A percentile compares a stretch with the other conserved stretches of the same genome.
Conservation (phyloP, 768 basidiomycete genomes). For the Boletus eberwhitei region DNA sequence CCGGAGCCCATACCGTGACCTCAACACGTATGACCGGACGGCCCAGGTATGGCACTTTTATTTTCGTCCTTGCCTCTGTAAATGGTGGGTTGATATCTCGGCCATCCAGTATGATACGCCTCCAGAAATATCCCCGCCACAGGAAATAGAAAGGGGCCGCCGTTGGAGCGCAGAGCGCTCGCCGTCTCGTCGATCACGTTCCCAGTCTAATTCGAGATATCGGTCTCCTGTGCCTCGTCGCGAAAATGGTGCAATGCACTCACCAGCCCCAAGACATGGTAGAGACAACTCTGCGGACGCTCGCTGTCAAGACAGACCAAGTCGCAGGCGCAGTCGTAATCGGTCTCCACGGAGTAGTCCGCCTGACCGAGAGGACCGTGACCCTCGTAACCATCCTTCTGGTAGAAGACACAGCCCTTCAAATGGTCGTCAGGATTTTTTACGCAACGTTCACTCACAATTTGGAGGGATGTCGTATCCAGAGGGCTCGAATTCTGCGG, state of each 20-base stretch:
- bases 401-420: background rate
- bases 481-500: background rate
- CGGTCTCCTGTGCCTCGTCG: conserved; percentile 5
- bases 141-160: conserved; percentile 18
- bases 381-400: background rate
- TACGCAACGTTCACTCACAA: background rate
- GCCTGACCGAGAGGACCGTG: background rate
- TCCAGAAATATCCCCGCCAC: conserved; percentile 38
- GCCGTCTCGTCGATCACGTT: conserved; percentile 23
- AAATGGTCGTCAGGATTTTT: background rate
- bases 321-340: background rate
- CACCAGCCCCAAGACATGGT: background rate
- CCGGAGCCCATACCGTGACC: conserved; percentile 83
- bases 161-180: conserved; percentile 28
- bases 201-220: conserved; percentile 28
- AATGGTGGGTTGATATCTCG: conserved; percentile 6
- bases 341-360: conserved; percentile 1
- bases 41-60: conserved; percentile 60
- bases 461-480: background rate
- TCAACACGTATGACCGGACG: conserved; percentile 74
- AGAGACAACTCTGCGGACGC: conserved; percentile 8
- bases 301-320: background rate
- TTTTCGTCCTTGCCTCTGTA: background rate
- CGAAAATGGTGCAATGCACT: background rate
- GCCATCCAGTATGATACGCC: conserved; percentile 56